Conservation (phyloP, 768 basidiomycete species). For the Leccinum imitatum region DNA sequence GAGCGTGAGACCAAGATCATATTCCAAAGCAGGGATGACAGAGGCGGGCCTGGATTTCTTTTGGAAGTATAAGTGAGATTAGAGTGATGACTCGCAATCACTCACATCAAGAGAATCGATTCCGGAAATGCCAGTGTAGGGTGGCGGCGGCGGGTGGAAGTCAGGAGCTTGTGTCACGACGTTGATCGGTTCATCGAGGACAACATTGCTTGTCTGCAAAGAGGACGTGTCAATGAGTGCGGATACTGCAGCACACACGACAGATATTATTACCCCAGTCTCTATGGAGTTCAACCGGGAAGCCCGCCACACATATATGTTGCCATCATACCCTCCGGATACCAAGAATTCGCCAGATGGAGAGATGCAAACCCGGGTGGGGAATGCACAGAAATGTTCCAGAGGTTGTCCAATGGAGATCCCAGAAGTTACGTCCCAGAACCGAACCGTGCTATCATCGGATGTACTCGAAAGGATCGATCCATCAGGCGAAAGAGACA, state of each 20-base stretch:
- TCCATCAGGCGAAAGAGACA: background rate
- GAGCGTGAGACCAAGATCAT: background rate
- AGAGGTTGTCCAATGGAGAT: background rate
- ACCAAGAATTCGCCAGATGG: background rate
- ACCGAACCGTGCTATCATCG: background rate
- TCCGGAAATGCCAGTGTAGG: background rate
- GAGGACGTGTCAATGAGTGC: background rate
- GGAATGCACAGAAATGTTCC: too few relatives aligned
- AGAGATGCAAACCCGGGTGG: background rate
- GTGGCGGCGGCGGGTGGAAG: background rate
- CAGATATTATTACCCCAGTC: background rate
- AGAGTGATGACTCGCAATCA: background rate
- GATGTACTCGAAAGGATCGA: background rate
- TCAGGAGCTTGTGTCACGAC: background rate
- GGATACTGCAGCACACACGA: background rate
- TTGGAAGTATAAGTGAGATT: background rate
- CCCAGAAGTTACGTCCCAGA: background rate
- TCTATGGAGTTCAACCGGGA: background rate
- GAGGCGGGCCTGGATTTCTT: background rate
- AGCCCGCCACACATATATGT: background rate
- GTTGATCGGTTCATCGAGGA: background rate
- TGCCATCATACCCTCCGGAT: background rate
- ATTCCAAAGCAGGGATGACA: background rate
- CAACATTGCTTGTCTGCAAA: background rate
- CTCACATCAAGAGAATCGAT: background rate